These are phyloP conservation scores for Centrapalus pauciflorus DNA, from an alignment of 129 eudicot genomes.

Conservation along the genomic window DNA sequence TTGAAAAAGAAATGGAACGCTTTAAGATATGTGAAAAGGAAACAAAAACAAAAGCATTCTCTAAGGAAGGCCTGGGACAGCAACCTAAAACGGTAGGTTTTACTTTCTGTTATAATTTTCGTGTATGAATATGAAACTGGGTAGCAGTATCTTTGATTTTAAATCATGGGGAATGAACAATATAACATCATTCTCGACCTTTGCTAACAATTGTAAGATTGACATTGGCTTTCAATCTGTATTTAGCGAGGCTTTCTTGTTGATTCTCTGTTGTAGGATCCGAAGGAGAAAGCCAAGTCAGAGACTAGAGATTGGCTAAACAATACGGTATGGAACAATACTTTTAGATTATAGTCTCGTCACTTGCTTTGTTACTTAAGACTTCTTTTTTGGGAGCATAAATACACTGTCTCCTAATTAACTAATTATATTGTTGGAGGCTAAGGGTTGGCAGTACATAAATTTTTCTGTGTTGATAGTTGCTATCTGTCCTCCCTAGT, in stretches of 20 bases:
- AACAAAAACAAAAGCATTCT: conserved; percentile 81
- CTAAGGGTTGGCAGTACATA: neutral
- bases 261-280: conserved; percentile 48
- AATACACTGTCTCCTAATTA: neutral
- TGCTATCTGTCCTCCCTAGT: neutral
- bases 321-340: conserved; percentile 50
- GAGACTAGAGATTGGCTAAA: conserved; percentile 92
- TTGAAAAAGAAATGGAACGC: conserved; percentile 81
- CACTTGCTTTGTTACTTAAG: conserved; percentile 5
- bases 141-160: neutral
- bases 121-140: conserved; percentile 5
- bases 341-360: conserved; percentile 14
- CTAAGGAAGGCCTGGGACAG: conserved; percentile 79
- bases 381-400: neutral
- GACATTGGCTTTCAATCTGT: neutral
- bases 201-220: neutral
- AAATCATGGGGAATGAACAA: neutral
- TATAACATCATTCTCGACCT: neutral
- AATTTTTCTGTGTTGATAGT: neutral
- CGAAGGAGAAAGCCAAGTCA: conserved; percentile 82
- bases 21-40: conserved; percentile 81
- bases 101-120: conserved; percentile 7
- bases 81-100: conserved; percentile 70
- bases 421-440: neutral
- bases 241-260: conserved; percentile 1